phyloP scores from a whole-genome alignment of 371 early-diverging fungal genomes.

The Mucor irregularis region DNA sequence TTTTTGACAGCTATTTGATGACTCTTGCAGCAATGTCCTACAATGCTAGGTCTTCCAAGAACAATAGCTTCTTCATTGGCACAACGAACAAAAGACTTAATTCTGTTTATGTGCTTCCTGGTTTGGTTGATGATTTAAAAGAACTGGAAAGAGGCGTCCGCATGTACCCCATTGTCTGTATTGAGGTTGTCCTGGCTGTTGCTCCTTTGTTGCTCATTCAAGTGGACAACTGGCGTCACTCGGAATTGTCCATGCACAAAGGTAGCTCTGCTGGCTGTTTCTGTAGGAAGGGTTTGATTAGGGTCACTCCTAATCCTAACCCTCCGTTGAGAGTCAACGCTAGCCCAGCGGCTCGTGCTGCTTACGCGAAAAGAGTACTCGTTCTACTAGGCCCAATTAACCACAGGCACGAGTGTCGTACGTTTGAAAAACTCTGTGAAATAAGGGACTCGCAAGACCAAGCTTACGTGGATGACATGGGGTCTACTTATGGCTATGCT shows the following conservation, averaged over 20 bases:
- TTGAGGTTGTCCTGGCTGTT: slow-evolving; percentile 3
- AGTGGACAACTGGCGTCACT: slow-evolving; percentile 8
- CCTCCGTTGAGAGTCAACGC: no score
- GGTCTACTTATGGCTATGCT: no score
- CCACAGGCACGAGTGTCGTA: no score
- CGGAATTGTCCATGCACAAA: slow-evolving; percentile 1
- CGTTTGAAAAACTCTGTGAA: no score
- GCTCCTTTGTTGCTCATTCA: neutral
- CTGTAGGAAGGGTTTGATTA: neutral
- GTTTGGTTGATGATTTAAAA: neutral
- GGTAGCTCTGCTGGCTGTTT: neutral
- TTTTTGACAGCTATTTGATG: slow-evolving; percentile 7
- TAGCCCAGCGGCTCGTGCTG: no score
- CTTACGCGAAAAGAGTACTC: no score
- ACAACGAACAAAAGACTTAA: no score
- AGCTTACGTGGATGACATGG: no score
- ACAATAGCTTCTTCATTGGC: neutral
- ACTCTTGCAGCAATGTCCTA: slow-evolving; percentile 9
- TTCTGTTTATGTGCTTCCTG: neutral
- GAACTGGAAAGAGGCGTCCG: slow-evolving; percentile 8
- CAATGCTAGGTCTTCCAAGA: neutral
- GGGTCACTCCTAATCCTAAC: neutral
- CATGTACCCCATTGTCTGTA: no score
- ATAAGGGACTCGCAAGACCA: no score
- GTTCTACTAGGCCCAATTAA: no score